These are phyloP conservation scores for Erysimum cheiri DNA, from an alignment of 441 rosid species.

Conservation along the genomic window DNA sequence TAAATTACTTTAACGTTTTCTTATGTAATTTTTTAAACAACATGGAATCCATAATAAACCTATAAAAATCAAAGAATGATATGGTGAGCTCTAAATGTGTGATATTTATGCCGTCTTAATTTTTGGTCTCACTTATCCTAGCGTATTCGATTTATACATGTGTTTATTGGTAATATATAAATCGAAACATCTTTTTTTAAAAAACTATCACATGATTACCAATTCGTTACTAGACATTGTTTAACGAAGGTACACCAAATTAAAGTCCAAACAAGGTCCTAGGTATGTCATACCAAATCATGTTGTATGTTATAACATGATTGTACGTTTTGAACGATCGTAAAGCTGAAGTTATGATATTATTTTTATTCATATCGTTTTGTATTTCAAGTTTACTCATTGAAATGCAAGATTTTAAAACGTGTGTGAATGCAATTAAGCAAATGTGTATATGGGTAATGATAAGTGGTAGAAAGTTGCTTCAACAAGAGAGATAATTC, in stretches of 20 bases:
- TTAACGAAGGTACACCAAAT: background rate
- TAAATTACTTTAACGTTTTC: background rate
- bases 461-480: constrained; percentile 37
- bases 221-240: background rate
- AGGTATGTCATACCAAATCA: background rate
- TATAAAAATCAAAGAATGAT: background rate
- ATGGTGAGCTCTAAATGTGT: background rate
- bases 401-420: constrained; percentile 24
- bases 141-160: too few species aligned
- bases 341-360: constrained; percentile 24
- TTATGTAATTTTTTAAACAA: background rate
- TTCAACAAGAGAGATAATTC: constrained; percentile 35
- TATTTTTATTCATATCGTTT: background rate
- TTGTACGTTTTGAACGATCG: constrained; percentile 10
- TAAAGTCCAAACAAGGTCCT: background rate
- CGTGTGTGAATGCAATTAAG: constrained; percentile 37
- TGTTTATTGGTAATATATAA: too few species aligned
- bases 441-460: constrained; percentile 25
- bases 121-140: too few species aligned
- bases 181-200: too few species aligned
- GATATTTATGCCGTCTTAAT: background rate
- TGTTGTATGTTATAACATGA: background rate
- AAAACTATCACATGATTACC: too few species aligned
- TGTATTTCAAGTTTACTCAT: background rate
- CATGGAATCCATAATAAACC: background rate